These are phyloP conservation scores for Panus rudis DNA, from an alignment of 768 basidiomycete genomes.

Conservation along the genomic window DNA sequence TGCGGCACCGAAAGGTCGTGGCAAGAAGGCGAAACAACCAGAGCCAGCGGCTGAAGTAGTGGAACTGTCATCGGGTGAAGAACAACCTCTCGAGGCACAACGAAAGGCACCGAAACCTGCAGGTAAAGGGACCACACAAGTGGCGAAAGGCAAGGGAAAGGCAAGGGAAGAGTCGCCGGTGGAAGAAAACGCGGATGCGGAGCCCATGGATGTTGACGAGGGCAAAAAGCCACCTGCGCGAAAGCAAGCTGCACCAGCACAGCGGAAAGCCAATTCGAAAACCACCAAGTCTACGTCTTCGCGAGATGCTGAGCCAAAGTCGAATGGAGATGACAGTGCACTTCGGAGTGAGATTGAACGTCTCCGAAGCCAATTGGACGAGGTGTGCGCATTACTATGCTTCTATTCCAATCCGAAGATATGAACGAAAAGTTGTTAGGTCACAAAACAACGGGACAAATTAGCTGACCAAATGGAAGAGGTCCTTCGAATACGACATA, in stretches of 20 bases:
- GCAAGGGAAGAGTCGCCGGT: constrained; percentile 16
- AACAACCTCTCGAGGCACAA: neutral
- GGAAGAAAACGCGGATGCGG: constrained; percentile 1
- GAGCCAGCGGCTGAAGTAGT: neutral
- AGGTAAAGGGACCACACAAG: neutral
- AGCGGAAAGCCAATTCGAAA: constrained; percentile 10
- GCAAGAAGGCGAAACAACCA: constrained; percentile 1
- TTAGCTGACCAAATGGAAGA: constrained; percentile 55
- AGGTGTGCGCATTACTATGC: constrained; percentile 11
- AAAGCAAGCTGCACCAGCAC: constrained; percentile 5
- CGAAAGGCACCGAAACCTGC: neutral
- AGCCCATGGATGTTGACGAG: constrained; percentile 15
- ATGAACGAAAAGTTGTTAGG: constrained; percentile 4
- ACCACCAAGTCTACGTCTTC: constrained; percentile 5
- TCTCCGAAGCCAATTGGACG: constrained; percentile 18
- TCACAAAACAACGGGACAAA: constrained; percentile 19
- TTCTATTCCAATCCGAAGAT: neutral
- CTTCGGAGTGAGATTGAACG: constrained; percentile 13
- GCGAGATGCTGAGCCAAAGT: constrained; percentile 1
- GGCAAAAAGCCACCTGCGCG: constrained; percentile 11
- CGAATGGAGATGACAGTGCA: constrained; percentile 9
- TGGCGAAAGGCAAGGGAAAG: constrained; percentile 21
- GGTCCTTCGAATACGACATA: constrained; percentile 46
- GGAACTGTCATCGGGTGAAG: constrained; percentile 8
- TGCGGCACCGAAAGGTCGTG: constrained; percentile 10